Evolutionary conservation across 306 rosid genomes (phyloP), one percentile per base, ranked within the genome.

Genomic region (Acacia confusa): DNA sequence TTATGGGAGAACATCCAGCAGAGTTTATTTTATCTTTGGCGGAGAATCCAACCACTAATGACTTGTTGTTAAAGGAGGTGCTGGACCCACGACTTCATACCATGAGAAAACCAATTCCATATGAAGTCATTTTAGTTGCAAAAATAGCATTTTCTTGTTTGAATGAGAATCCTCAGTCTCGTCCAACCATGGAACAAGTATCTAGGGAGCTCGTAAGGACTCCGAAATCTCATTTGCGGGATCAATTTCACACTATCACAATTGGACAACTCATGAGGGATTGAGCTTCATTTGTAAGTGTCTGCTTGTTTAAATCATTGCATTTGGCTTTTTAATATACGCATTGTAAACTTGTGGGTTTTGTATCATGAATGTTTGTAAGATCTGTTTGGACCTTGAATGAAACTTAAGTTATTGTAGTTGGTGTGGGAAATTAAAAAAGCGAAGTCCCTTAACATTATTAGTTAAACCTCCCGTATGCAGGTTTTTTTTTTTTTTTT

Each of bases 71-170:
- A 38, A 69, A 74, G 57, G 65, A 28, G 24, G 52, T 44, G 50
- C 45, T 79, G 17, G 81, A 83, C 16, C 24, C 70, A 6, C 68
- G 78, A 34, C 83, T 83, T n/a, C 55, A 25, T 44, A 3, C 0
- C 58, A 68, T 80, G 12, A 10, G 0, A 8, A 67, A 57, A 32
- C 36, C 53, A 41, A 22, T 64, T 22, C 9, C 2, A 24, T 20
- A 28, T 28, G 76, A 83, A 9, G 25, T 78, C 9, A 27, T 41
- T 7, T 24, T 17, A 0, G 60, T 55, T 53, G 8, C 9, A 32
- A 73, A 34, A 61, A 30, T 74, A n/a, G 63, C 63, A 2, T 57
- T 57, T 57, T 57, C 14, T 9, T 57, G 63, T 12, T 53, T 53
- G 61, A 53, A n/a, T 20, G 61, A 53, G 25, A 20, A 7, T 53